Evolutionary conservation across 192 early-diverging fungal genomes (phyloP).

Genomic region (Backusella morwellensis): DNA sequence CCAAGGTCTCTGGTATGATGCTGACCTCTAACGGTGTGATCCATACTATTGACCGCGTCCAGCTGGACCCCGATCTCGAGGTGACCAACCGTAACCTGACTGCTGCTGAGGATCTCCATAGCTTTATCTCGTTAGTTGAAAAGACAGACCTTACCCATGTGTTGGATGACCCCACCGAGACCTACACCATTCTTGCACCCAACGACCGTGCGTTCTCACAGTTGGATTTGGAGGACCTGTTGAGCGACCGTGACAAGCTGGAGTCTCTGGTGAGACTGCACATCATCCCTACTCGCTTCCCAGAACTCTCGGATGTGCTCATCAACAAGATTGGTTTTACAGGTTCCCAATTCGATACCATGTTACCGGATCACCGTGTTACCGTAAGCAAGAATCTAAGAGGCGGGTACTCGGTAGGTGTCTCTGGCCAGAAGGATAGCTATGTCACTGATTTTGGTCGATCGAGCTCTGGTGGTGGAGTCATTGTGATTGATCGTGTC

Average conservation of each 20-base stretch:
- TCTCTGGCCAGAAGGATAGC: slow-evolving; percentile 6
- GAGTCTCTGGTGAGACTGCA: slow-evolving; percentile 58
- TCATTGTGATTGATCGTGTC: slow-evolving; percentile 27
- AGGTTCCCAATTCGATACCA: slow-evolving; percentile 17
- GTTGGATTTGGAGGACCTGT: slow-evolving; percentile 27
- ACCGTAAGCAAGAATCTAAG: not conserved
- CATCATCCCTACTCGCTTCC: slow-evolving; percentile 48
- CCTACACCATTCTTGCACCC: slow-evolving; percentile 50
- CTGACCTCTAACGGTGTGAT: slow-evolving; percentile 46
- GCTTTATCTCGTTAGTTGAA: slow-evolving; percentile 36
- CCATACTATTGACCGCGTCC: slow-evolving; percentile 46
- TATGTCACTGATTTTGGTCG: slow-evolving; percentile 17
- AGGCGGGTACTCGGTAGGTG: slow-evolving; percentile 4
- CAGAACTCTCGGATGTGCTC: not conserved
- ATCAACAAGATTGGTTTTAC: not conserved
- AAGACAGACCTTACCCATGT: not conserved
- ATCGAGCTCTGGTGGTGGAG: slow-evolving; percentile 26
- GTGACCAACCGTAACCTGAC: slow-evolving; percentile 46
- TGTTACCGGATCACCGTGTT: slow-evolving; percentile 5
- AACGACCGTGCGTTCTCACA: slow-evolving; percentile 47
- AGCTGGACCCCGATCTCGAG: slow-evolving; percentile 37
- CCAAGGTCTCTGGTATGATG: slow-evolving; percentile 25
- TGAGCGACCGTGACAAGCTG: slow-evolving; percentile 40
- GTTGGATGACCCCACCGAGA: not conserved
- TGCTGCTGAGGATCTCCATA: slow-evolving; percentile 29